Evolutionary conservation across 768 basidiomycete species (phyloP).

Genomic region (Mycena haematopus): DNA sequence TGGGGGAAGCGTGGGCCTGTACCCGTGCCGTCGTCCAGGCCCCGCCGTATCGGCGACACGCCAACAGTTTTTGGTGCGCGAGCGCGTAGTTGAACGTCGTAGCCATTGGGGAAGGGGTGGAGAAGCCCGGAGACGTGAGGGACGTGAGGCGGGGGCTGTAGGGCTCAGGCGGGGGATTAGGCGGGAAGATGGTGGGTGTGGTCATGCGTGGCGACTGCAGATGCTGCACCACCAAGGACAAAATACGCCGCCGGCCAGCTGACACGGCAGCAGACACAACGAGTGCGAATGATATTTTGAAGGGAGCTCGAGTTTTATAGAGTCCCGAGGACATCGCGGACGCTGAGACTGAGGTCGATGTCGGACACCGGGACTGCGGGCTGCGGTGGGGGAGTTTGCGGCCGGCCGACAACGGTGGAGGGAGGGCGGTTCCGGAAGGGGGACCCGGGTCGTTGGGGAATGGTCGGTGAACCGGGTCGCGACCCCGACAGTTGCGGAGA

Average conservation of each 20-base stretch:
- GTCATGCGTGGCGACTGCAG: conserved; percentile 50
- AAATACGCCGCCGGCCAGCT: conserved; percentile 44
- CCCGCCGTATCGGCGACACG: conserved; percentile 44
- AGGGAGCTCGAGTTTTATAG: conserved; percentile 62
- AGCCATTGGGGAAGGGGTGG: conserved; percentile 55
- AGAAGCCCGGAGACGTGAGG: conserved; percentile 57
- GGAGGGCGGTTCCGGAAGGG: conserved; percentile 53
- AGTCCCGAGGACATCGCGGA: conserved; percentile 54
- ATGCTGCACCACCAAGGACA: conserved; percentile 71
- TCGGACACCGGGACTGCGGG: conserved; percentile 39
- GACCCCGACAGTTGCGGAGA: conserved; percentile 60
- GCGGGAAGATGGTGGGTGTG: conserved; percentile 25
- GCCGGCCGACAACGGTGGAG: conserved; percentile 42
- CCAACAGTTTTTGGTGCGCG: conserved; percentile 56
- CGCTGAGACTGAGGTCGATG: conserved; percentile 64
- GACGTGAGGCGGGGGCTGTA: conserved; percentile 48
- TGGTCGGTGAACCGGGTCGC: conserved; percentile 65
- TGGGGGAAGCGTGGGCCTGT: conserved; percentile 44
- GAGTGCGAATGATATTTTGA: conserved; percentile 61
- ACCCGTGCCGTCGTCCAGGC: conserved; percentile 33
- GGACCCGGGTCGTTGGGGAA: conserved; percentile 45
- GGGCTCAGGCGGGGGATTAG: conserved; percentile 31
- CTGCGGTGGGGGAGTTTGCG: conserved; percentile 40
- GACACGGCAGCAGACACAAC: conserved; percentile 55
- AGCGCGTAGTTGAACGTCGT: conserved; percentile 59